phyloP scores from a whole-genome alignment of 495 filamentous ascomycete species.

The Neohortaea acidophila region DNA sequence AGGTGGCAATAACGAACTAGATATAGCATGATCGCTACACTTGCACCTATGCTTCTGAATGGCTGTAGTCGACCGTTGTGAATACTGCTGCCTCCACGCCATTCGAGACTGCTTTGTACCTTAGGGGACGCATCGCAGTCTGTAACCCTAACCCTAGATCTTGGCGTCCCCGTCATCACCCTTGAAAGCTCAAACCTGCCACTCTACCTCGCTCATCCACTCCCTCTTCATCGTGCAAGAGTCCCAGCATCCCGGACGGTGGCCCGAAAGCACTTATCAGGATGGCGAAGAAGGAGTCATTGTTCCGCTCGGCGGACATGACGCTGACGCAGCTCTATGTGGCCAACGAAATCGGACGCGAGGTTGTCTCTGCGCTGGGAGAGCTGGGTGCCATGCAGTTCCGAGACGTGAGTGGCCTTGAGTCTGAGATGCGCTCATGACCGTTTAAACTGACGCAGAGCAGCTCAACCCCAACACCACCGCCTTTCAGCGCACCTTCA shows the following conservation, averaged over 20 bases:
- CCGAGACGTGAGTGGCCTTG: slow-evolving; percentile 60
- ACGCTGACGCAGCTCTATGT: slow-evolving; percentile 99
- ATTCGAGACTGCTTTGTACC: too few species aligned
- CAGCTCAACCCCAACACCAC: slow-evolving; percentile 84
- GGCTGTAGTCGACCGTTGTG: too few species aligned
- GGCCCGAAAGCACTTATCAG: slow-evolving; percentile 9
- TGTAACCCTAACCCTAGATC: too few species aligned
- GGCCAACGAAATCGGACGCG: slow-evolving; percentile 92
- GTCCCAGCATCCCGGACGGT: background rate
- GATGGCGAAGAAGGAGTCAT: slow-evolving; percentile 61
- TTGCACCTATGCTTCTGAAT: too few species aligned
- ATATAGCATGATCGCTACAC: too few species aligned
- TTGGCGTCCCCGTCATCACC: background rate
- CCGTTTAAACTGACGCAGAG: too few species aligned
- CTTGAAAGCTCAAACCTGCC: background rate
- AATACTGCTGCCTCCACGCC: too few species aligned
- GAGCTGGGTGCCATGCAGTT: slow-evolving; percentile 94
- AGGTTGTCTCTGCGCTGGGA: slow-evolving; percentile 90
- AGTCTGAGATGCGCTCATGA: slow-evolving; percentile 16
- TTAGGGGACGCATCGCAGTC: too few species aligned
- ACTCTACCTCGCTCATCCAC: background rate
- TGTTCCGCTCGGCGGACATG: slow-evolving; percentile 99
- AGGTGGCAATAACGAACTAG: too few species aligned
- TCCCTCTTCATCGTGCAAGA: background rate
- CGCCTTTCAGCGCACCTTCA: slow-evolving; percentile 94